Percentiles rank a stretch among this genome's conserved stretches.
These are phyloP conservation scores for Umbilicaria muhlenbergii DNA, from an alignment of 495 filamentous ascomycete genomes.

Conservation along the genomic window DNA sequence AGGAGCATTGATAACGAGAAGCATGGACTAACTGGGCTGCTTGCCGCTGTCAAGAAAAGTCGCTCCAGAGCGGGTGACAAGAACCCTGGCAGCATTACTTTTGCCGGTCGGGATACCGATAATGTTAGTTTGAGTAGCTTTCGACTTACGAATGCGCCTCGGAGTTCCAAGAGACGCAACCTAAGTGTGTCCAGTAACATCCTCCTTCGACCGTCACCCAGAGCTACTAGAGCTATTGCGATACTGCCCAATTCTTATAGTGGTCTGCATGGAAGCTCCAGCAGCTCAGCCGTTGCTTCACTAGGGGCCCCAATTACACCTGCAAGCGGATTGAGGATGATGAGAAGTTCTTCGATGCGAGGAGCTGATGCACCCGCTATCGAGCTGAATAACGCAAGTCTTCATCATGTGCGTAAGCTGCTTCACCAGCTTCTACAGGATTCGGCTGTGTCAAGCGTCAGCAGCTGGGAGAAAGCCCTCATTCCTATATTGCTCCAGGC, in stretches of 20 bases:
- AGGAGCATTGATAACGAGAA: constrained; percentile 39
- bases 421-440: constrained; percentile 72
- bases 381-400: constrained; percentile 71
- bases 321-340: constrained; percentile 41
- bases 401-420: constrained; percentile 75
- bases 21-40: constrained; percentile 33
- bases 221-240: constrained; percentile 29
- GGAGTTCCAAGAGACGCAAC: constrained; percentile 51
- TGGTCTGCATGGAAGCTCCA: constrained; percentile 11
- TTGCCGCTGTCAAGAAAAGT: constrained; percentile 55
- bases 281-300: constrained; percentile 6
- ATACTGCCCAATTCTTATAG: not conserved
- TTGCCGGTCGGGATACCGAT: constrained; percentile 44
- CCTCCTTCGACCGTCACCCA: constrained; percentile 53
- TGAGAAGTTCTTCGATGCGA: constrained; percentile 72
- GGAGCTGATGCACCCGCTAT: constrained; percentile 56
- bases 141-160: constrained; percentile 34
- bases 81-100: constrained; percentile 43
- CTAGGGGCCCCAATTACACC: constrained; percentile 24
- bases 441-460: constrained; percentile 48
- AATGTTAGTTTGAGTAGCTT: constrained; percentile 43
- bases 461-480: constrained; percentile 80
- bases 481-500: constrained; percentile 83
- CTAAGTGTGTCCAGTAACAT: constrained; percentile 58
- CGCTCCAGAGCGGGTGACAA: constrained; percentile 59